Conservation (phyloP, 495 filamentous ascomycete genomes). For the Cladorrhinum samala region DNA sequence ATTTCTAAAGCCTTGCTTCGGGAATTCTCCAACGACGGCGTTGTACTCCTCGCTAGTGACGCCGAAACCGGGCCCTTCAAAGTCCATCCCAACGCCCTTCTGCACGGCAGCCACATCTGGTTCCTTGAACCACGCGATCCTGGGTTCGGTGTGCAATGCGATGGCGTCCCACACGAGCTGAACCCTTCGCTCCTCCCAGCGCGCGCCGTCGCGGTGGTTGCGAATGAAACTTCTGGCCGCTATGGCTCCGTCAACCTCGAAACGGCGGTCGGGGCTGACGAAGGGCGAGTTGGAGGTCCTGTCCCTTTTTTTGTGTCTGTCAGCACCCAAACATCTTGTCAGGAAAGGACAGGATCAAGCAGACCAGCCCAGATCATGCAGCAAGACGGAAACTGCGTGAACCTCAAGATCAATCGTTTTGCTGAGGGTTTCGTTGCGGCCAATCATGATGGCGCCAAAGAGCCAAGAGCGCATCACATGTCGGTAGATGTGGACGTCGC, state of each 20-base stretch:
- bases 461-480: conserved; percentile 45
- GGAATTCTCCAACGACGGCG: conserved; percentile 30
- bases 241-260: conserved; percentile 53
- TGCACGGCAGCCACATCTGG: conserved; percentile 35
- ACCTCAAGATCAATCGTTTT: conserved; percentile 38
- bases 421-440: conserved; percentile 29
- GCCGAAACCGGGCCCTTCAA: conserved; percentile 32
- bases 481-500: conserved; percentile 35
- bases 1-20: conserved; percentile 25
- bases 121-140: conserved; percentile 41
- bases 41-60: conserved; percentile 23
- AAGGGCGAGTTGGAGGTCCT: conserved; percentile 21
- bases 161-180: conserved; percentile 52
- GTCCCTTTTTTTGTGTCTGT: conserved; percentile 15
- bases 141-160: conserved; percentile 41
- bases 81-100: conserved; percentile 45
- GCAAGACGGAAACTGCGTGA: conserved; percentile 41
- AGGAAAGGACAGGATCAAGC: not conserved
- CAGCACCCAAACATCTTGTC: too few species aligned
- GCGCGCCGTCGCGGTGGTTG: conserved; percentile 13
- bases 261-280: conserved; percentile 41
- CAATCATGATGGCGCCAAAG: conserved; percentile 36
- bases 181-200: conserved; percentile 34
- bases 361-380: conserved; percentile 51
- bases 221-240: conserved; percentile 39